Evolutionary conservation across 352 stramenopile genomes (phyloP).

Genomic region (Phytophthora crassamura): DNA sequence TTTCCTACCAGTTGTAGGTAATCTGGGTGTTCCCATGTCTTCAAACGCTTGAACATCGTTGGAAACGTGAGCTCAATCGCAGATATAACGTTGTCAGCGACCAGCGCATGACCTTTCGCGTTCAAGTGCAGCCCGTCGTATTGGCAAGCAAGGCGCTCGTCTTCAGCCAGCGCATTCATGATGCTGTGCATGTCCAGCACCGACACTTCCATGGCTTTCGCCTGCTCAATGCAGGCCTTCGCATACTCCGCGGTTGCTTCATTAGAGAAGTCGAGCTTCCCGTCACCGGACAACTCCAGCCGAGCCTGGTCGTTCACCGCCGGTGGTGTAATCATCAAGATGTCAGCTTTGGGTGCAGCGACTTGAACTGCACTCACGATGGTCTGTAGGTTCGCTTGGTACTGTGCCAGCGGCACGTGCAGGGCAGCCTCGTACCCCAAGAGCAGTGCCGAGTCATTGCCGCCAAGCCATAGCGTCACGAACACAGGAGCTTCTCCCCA

Average conservation of each 20-base stretch:
- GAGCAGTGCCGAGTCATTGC: conserved; percentile 63
- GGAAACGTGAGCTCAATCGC: conserved; percentile 36
- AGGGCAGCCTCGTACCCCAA: conserved; percentile 37
- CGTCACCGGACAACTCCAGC: conserved; percentile 17
- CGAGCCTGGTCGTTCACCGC: conserved; percentile 36
- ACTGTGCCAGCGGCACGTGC: conserved; percentile 55
- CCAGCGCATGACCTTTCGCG: conserved; percentile 35
- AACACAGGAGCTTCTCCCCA: conserved; percentile 37
- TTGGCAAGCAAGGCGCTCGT: conserved; percentile 23
- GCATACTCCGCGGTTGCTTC: conserved; percentile 33
- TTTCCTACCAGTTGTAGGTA: conserved; percentile 29
- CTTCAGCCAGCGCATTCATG: conserved; percentile 31
- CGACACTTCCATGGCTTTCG: conserved; percentile 7
- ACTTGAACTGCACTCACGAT: conserved; percentile 40
- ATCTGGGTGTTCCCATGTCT: conserved; percentile 41
- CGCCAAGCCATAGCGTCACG: conserved; percentile 64
- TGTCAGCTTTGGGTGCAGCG: conserved; percentile 20
- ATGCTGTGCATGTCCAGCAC: conserved; percentile 32
- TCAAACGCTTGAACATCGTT: conserved; percentile 22
- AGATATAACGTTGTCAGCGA: conserved; percentile 24
- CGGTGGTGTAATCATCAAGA: conserved; percentile 42
- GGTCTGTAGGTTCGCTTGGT: conserved; percentile 48
- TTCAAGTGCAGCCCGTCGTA: conserved; percentile 51
- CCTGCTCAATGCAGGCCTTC: conserved; percentile 30
- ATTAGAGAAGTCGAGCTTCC: conserved; percentile 45